These are phyloP conservation scores for Westerdykella ornata DNA, from an alignment of 2,329 filamentous ascomycete species.

Conservation along the genomic window DNA sequence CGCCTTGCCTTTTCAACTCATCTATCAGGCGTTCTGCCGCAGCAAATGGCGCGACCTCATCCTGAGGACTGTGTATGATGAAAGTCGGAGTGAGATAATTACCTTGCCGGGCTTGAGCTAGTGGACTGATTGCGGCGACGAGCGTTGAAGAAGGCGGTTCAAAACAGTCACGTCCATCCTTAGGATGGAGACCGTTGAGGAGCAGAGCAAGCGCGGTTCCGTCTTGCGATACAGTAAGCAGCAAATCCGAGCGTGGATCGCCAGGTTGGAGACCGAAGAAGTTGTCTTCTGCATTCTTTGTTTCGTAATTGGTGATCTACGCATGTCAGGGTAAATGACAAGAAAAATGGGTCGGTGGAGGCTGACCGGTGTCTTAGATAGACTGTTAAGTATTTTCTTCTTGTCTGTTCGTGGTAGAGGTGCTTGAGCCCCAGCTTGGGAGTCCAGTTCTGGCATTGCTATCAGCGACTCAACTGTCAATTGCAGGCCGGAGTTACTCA, in stretches of 20 bases:
- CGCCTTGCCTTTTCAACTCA: conserved; percentile 1
- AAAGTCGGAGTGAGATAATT: conserved; percentile 11
- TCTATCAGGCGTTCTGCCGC: conserved; percentile 1
- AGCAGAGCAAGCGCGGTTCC: conserved; percentile 7
- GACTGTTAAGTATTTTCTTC: conserved; percentile 2
- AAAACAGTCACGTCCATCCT: neutral
- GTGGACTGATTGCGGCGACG: conserved; percentile 7
- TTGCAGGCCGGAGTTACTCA: conserved; percentile 3
- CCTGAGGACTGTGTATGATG: conserved; percentile 9
- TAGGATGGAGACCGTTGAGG: conserved; percentile 7
- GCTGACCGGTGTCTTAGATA: conserved; percentile 1
- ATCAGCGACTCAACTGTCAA: neutral
- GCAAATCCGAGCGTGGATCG: conserved; percentile 10
- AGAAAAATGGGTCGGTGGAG: too few species aligned
- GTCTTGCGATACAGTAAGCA: conserved; percentile 8
- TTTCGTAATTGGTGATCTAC: conserved; percentile 7
- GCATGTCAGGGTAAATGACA: conserved; percentile 2
- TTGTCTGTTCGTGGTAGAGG: neutral
- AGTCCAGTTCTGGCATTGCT: neutral
- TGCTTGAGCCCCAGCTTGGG: neutral
- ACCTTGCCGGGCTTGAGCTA: conserved; percentile 7
- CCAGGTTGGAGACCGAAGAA: conserved; percentile 5
- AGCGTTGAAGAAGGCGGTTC: neutral
- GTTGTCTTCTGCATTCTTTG: conserved; percentile 1
- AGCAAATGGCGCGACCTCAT: conserved; percentile 8